Evolutionary conservation across 2,329 filamentous ascomycete species (phyloP), one percentile per base, ranked within the genome.

Genomic region (Trichoderma hamatum): DNA sequence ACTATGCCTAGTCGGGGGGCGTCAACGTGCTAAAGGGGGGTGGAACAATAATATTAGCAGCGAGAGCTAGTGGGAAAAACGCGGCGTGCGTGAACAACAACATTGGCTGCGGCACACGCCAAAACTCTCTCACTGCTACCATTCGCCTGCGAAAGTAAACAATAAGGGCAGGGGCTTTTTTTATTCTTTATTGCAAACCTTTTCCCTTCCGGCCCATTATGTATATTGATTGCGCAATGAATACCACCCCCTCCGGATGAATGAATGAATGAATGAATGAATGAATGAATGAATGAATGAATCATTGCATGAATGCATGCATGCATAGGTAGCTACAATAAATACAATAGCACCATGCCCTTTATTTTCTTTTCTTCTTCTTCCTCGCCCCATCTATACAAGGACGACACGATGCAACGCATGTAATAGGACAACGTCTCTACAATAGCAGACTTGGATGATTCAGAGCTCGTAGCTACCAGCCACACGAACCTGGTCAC

Each of bases 1-100:
- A 64, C 71, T 70, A 65, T 36, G 66, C 72, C 61, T 52, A 65
- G 68, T 71, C 69, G 39, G 69, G 71, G 62, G 59, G 62, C 34
- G 66, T 71, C 68, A 68, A 61, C 67, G 69, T 66, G 60, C 69
- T 36, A 64, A 68, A 68, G 64, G 67, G 52, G 70, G 58, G 61
- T 69, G 70, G 69, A 65, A 67, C 62, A 66, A 69, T 55, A 60
- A 69, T 63, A 56, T 28, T 51, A 55, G 59, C 51, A 32, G 39
- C 21, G 26, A 39, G 52, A 34, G 54, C 39, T 49, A 51, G 54
- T 32, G 36, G 63, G 43, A 51, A 59, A 30, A 51, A 67, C 64
- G 64, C 64, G 64, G 49, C 58, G 58, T 46, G 59, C 58, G 59
- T 69, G 36, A 65, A 62, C 61, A 69, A 69, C 55, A 69, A 69